Evolutionary conservation across 805 yeast species (phyloP).

Genomic region (Candida sanyiensis): DNA sequence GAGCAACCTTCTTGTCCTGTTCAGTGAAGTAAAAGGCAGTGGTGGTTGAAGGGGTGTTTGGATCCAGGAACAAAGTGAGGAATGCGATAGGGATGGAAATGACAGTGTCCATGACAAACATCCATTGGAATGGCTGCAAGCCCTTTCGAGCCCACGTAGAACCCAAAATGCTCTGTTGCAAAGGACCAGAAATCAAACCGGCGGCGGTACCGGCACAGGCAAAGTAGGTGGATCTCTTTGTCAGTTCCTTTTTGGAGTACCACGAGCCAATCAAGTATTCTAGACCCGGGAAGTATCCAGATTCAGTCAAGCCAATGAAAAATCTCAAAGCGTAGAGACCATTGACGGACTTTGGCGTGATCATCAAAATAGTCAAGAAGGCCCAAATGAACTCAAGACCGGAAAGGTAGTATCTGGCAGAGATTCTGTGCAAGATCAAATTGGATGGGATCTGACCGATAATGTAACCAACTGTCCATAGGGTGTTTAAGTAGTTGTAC

Average conservation of each 20-base stretch:
- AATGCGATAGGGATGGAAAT: conserved; percentile 26
- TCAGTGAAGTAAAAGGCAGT: conserved; percentile 28
- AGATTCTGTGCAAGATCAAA: conserved; percentile 50
- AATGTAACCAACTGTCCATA: conserved; percentile 56
- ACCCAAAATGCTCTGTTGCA: conserved; percentile 28
- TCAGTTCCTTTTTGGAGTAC: conserved; percentile 33
- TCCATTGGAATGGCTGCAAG: conserved; percentile 16
- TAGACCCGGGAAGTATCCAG: conserved; percentile 47
- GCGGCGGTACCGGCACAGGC: conserved; percentile 13
- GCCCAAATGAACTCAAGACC: conserved; percentile 64
- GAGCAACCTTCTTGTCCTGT: conserved; percentile 28
- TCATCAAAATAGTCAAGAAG: conserved; percentile 51
- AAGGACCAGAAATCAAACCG: conserved; percentile 27
- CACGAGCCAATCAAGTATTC: conserved; percentile 30
- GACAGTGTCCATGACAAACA: conserved; percentile 16
- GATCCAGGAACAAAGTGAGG: conserved; percentile 31
- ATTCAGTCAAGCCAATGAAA: conserved; percentile 64
- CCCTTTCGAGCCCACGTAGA: conserved; percentile 11
- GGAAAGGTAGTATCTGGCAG: conserved; percentile 45
- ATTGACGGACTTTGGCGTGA: conserved; percentile 29
- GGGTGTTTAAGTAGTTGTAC: conserved; percentile 38
- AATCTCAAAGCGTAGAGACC: conserved; percentile 55
- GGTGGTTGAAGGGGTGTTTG: conserved; percentile 31
- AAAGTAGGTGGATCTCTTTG: conserved; percentile 28
- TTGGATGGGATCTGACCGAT: conserved; percentile 63